phyloP scores from a whole-genome alignment of 306 rosid species.

The Calophaca sinica region DNA sequence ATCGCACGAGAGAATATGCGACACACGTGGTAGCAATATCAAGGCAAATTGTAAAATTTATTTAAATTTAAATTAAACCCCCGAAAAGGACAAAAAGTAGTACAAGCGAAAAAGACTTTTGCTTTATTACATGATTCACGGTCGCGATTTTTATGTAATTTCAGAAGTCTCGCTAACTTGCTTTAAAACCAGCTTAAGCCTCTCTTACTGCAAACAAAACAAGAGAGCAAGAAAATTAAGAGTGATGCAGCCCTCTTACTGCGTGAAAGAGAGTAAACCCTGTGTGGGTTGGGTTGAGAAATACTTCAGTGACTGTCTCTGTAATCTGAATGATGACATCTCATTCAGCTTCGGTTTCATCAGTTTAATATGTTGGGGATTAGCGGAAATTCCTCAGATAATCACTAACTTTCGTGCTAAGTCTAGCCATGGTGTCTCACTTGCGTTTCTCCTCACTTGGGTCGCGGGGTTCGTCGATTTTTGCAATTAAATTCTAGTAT shows the following conservation, averaged over 20 bases:
- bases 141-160: no score
- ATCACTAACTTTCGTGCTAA: constrained; percentile 82
- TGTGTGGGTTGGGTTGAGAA: constrained; percentile 75
- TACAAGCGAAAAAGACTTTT: neutral
- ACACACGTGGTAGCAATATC: neutral
- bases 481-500: neutral
- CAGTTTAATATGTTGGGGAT: constrained; percentile 81
- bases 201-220: neutral
- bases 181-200: constrained; percentile 44
- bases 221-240: constrained; percentile 23
- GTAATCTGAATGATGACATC: constrained; percentile 70
- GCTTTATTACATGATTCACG: no score
- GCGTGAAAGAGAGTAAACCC: constrained; percentile 66
- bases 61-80: no score
- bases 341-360: constrained; percentile 74
- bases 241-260: constrained; percentile 64
- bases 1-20: constrained; percentile 48
- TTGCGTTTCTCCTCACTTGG: constrained; percentile 92
- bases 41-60: neutral
- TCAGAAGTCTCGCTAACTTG: neutral
- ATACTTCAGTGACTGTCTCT: constrained; percentile 84
- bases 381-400: constrained; percentile 93
- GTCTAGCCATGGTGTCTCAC: constrained; percentile 91
- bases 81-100: neutral
- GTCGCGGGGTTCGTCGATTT: constrained; percentile 71